phyloP scores from a whole-genome alignment of 306 rosid species.

The Corylus heterophylla region DNA sequence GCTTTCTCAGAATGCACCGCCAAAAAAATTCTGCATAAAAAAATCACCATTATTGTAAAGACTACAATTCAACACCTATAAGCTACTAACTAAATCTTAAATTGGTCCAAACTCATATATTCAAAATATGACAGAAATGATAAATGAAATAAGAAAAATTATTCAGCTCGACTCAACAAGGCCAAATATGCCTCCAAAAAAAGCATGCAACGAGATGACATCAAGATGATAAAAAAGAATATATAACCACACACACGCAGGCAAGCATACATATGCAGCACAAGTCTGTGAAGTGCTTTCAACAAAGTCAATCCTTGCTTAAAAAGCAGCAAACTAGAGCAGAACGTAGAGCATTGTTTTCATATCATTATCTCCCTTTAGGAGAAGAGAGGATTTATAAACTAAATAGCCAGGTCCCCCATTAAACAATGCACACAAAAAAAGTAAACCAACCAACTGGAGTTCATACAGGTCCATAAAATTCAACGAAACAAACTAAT shows the following conservation, averaged over 20 bases:
- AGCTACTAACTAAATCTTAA: background rate
- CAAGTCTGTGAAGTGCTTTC: background rate
- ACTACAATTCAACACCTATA: background rate
- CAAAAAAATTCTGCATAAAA: constrained; percentile 79
- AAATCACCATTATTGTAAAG: constrained; percentile 24
- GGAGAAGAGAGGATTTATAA: background rate
- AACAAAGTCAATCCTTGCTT: background rate
- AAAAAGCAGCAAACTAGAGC: constrained; percentile 16
- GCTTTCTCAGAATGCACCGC: constrained; percentile 87
- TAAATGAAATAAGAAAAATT: background rate
- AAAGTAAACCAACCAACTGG: background rate
- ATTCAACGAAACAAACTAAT: constrained; percentile 17
- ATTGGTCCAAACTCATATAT: background rate
- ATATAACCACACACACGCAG: background rate
- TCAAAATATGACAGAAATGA: background rate
- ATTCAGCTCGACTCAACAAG: background rate
- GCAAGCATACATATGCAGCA: background rate
- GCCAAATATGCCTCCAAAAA: background rate
- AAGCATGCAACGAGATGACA: background rate
- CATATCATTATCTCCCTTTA: constrained; percentile 1
- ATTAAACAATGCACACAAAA: background rate
- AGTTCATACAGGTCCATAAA: background rate
- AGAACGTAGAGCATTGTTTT: constrained; percentile 4
- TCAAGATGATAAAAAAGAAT: background rate
- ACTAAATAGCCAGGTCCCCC: background rate